phyloP scores from a whole-genome alignment of 495 filamentous ascomycete genomes.

The Podospora didyma region DNA sequence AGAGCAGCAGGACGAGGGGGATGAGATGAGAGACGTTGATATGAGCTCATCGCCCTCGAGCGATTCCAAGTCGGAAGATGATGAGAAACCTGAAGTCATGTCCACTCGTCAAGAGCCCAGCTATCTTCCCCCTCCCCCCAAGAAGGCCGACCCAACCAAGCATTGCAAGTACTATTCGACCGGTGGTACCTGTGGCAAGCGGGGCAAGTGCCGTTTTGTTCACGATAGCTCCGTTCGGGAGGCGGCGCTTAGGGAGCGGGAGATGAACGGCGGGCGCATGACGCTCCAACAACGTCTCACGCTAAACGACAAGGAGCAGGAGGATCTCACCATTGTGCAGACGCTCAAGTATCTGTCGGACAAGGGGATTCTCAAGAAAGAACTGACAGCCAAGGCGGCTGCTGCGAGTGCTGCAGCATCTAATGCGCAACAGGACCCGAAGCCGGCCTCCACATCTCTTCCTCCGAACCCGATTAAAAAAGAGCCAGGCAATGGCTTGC shows the following conservation, averaged over 20 bases:
- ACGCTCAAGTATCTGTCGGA: slow-evolving; percentile 48
- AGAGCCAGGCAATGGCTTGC: slow-evolving; percentile 24
- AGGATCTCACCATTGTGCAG: slow-evolving; percentile 52
- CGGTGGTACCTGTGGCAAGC: slow-evolving; percentile 57
- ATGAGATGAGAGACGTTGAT: slow-evolving; percentile 46
- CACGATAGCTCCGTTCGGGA: slow-evolving; percentile 51
- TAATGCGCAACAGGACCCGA: slow-evolving; percentile 11
- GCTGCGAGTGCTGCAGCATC: slow-evolving; percentile 3
- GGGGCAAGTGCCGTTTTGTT: slow-evolving; percentile 62
- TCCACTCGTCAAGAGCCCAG: slow-evolving; percentile 35
- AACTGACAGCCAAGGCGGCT: not conserved
- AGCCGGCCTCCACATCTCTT: not conserved
- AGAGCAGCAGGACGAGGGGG: slow-evolving; percentile 52
- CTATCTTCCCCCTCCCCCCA: slow-evolving; percentile 36
- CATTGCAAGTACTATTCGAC: slow-evolving; percentile 60
- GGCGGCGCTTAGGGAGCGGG: slow-evolving; percentile 49
- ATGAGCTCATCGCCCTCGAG: slow-evolving; percentile 36
- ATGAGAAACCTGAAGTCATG: slow-evolving; percentile 47
- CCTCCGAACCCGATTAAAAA: slow-evolving; percentile 19
- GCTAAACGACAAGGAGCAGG: slow-evolving; percentile 54
- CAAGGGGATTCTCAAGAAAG: slow-evolving; percentile 29
- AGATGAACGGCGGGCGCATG: slow-evolving; percentile 51
- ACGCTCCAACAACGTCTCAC: slow-evolving; percentile 52
- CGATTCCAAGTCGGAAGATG: slow-evolving; percentile 31
- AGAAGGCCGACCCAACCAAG: slow-evolving; percentile 47